Evolutionary conservation across 441 rosid species (phyloP), one percentile per base, ranked within the genome.

Genomic region (Dalechampia spathulata): DNA sequence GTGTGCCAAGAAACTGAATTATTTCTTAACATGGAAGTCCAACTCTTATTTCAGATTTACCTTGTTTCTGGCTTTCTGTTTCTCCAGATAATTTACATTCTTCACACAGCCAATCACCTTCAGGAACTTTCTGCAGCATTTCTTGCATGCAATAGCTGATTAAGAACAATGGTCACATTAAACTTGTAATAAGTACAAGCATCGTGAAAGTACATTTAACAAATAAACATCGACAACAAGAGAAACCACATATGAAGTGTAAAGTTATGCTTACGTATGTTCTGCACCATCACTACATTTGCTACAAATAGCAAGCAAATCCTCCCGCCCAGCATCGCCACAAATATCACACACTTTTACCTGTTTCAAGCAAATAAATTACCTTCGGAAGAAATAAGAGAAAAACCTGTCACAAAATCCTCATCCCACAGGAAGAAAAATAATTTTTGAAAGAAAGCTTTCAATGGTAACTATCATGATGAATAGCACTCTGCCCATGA

Each of bases 311-410:
- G 97, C 98, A 22, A 95, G 97, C 70, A 82, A 69, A 76, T 91
- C 93, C 77, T 95, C 99, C 52, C 92, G 84, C 46, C 99, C 99
- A 37, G 98, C 90, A 79, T 95, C 99, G 64, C 98, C 99, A 62
- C 99, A 95, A 52, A 88, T 91, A 74, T 95, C 99, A 65, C 99
- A 95, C 41, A 95, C 97, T 76, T 95, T 95, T 56, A 95, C 99
- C 99, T 95, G 81, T 71, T 73, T 51, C 73, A 64, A 41, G 43
- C 39, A 64, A 62, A 56, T 50, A 36, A 52, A 57, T 57, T 19
- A 42, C n/a, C 19, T 22, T 67, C 64, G 65, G 64, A 22, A 62
- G 21, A 60, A 39, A 17, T 52, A 28, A n/a, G 8, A 39, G 42
- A 11, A n/a, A 40, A 32, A 5, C 23, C 1, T 5, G 9, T 10